phyloP scores from a whole-genome alignment of 441 rosid genomes.

The Pelargonium citronellum region DNA sequence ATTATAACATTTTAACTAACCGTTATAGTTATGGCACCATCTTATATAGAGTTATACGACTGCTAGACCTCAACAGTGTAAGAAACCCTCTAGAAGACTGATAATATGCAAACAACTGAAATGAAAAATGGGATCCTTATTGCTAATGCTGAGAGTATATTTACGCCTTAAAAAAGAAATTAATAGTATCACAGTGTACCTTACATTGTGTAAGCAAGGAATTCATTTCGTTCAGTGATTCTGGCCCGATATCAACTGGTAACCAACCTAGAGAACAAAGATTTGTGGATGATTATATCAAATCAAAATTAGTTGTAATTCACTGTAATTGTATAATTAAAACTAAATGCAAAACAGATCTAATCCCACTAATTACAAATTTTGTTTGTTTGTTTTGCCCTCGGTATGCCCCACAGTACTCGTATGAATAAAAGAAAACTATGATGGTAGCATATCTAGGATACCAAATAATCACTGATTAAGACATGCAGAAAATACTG shows the following conservation, averaged over 20 bases:
- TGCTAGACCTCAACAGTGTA: not conserved
- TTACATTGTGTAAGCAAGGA: constrained; percentile 43
- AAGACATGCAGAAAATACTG: not conserved
- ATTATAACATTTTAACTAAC: not conserved
- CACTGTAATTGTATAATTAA: not conserved
- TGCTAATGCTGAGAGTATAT: not conserved
- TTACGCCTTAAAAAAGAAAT: constrained; percentile 9
- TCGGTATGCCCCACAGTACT: not conserved
- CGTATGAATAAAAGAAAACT: not conserved
- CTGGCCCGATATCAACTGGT: constrained; percentile 65
- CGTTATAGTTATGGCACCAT: not conserved
- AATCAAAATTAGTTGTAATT: not conserved
- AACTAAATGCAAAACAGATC: not conserved
- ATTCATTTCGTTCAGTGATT: constrained; percentile 45
- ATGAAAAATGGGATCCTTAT: constrained; percentile 4
- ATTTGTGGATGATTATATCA: constrained; percentile 9
- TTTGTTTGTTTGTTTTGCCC: constrained; percentile 2
- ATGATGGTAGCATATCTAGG: not conserved
- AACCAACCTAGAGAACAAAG: constrained; percentile 47
- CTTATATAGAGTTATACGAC: not conserved
- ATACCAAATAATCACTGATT: not conserved
- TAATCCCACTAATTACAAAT: not conserved
- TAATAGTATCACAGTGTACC: constrained; percentile 36
- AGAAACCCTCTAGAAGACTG: not conserved
- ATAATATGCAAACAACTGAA: not conserved